Evolutionary conservation across 768 basidiomycete species (phyloP).

Genomic region (Ephemerocybe angulata): DNA sequence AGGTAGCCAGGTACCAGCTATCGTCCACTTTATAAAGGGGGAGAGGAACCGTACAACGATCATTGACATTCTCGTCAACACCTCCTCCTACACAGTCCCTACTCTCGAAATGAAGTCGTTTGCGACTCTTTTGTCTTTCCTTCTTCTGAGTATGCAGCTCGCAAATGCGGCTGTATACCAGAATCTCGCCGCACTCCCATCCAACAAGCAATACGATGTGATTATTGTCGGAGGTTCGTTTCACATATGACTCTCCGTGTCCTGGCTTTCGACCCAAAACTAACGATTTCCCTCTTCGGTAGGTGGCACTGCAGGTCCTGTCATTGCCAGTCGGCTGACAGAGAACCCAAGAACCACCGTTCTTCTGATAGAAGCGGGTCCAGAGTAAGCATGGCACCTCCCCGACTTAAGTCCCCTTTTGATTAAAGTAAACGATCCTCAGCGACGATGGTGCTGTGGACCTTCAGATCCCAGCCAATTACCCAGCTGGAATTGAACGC

Average conservation of each 20-base stretch:
- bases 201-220: conserved; percentile 19
- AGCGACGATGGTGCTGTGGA: neutral
- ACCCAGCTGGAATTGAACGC: conserved; percentile 6
- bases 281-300: conserved; percentile 5
- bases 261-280: neutral
- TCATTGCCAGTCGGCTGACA: conserved; percentile 30
- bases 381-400: conserved; percentile 13
- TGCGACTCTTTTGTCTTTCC: neutral
- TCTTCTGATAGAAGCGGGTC: conserved; percentile 30
- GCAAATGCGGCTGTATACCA: conserved; percentile 1
- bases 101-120: conserved; percentile 1
- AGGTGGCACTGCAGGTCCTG: conserved; percentile 30
- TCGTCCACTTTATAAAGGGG: no score
- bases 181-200: neutral
- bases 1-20: no score
- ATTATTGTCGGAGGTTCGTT: conserved; percentile 27
- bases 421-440: neutral
- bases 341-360: conserved; percentile 28
- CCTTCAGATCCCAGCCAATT: neutral
- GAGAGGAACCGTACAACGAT: no score
- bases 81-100: no score
- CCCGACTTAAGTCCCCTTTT: neutral
- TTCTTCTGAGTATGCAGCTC: neutral
- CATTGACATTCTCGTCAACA: no score
- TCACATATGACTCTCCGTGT: neutral